Evolutionary conservation across 2,329 filamentous ascomycete species (phyloP).

Genomic region (Penicillium concentricum): DNA sequence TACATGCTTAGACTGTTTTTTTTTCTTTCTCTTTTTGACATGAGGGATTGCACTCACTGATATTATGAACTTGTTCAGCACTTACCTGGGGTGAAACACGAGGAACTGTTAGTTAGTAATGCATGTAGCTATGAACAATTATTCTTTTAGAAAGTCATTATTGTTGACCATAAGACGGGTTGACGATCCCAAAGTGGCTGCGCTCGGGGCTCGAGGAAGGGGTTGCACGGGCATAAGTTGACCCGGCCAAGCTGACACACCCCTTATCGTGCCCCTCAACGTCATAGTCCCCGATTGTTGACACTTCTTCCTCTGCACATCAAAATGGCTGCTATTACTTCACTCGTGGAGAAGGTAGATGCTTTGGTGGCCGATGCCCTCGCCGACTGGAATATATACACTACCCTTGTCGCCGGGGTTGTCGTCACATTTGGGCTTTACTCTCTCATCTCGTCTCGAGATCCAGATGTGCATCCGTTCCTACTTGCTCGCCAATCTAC

Average conservation of each 20-base stretch:
- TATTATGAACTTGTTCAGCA: neutral
- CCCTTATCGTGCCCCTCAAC: constrained; percentile 18
- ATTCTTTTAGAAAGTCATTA: neutral
- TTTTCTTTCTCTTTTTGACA: neutral
- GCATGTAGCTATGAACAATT: neutral
- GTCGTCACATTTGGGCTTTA: constrained; percentile 69
- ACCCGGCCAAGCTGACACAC: constrained; percentile 12
- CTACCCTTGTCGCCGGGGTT: constrained; percentile 67
- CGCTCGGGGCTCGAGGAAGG: neutral
- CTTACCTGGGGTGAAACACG: neutral
- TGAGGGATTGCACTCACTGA: neutral
- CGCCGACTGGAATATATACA: constrained; percentile 78
- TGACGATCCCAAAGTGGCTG: constrained; percentile 5
- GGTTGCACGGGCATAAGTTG: constrained; percentile 21
- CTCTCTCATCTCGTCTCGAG: constrained; percentile 67
- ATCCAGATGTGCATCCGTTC: constrained; percentile 89
- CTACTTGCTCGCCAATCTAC: constrained; percentile 82
- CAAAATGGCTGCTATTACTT: constrained; percentile 47
- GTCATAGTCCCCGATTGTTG: constrained; percentile 19
- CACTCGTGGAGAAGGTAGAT: constrained; percentile 67
- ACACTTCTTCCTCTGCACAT: constrained; percentile 2
- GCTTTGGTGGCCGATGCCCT: constrained; percentile 66
- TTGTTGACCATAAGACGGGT: constrained; percentile 6
- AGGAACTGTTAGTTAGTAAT: constrained; percentile 3
- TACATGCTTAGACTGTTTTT: neutral